phyloP scores from a whole-genome alignment of 345 rosid species.

The Melaleuca quinquenervia region DNA sequence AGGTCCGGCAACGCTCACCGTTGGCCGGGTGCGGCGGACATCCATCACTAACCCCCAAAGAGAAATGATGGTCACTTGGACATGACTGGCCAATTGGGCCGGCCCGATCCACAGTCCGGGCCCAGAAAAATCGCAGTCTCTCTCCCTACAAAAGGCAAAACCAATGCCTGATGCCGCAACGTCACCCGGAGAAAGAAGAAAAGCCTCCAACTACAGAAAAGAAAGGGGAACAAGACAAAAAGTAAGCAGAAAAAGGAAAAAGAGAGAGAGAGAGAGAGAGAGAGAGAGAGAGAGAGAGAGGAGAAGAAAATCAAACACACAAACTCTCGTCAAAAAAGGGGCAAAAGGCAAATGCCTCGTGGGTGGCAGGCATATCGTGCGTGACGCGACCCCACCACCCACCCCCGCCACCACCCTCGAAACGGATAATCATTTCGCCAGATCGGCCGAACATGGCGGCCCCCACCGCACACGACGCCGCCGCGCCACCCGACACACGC shows the following conservation, averaged over 20 bases:
- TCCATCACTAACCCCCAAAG: background rate
- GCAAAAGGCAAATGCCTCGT: conserved; percentile 6
- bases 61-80: background rate
- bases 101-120: background rate
- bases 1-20: background rate
- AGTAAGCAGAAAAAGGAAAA: background rate
- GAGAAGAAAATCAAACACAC: background rate
- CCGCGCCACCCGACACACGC: background rate
- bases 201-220: background rate
- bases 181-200: too few relatives aligned
- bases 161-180: background rate
- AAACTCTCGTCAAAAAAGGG: background rate
- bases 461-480: background rate
- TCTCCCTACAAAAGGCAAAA: background rate
- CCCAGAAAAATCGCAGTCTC: background rate
- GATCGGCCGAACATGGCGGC: background rate
- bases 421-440: background rate
- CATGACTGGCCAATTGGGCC: background rate
- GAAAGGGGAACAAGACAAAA: background rate
- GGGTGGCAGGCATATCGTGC: conserved; percentile 39
- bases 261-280: too few relatives aligned
- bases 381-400: conserved; percentile 28
- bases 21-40: background rate
- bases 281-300: rapidly evolving
- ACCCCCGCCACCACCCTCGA: background rate